Base-by-base conservation (phyloP, 331 rosid genomes). In the Rosa hybrid region DNA sequence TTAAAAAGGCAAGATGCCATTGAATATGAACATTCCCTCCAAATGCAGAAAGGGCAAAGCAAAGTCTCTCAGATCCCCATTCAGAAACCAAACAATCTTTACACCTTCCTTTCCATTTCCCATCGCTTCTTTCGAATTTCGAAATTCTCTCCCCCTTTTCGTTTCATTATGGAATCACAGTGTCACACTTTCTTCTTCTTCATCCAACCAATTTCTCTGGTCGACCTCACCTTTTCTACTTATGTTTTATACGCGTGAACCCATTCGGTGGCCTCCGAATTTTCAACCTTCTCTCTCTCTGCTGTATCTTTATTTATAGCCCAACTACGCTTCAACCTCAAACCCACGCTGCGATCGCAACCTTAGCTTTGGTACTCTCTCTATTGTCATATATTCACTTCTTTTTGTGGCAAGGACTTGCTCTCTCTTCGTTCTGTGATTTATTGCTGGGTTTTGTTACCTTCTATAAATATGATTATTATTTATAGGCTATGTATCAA, bases 241-340 rank as follows among this genome's bases (percentile, higher is more conserved):
- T 13, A 21, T 62, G 81, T 78, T 20, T 16, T 4, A 34, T 49
- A 27, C 42, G 79, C 48, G 38, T 53, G 80, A 82, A 83, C 81
- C 68, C 54, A 59, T 68, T 86, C 71, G 67, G 83, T 82, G 86
- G 80, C 71, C 68, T 16, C 17, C n/a, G 75, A 80, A 75, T 83
- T 62, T 83, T 70, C 78, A 4, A 7, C 49, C 54, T 80, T 49
- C 45, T 20, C 49, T 23, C 49, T 54, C 9, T 17, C 77, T 69
- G 20, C 54, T 63, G 12, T 83, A 75, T 69, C 57, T 10, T 11
- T 54, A 18, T 56, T 56, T 67, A 60, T 81, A 1, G 54, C 42
- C 59, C 45, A n/a, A n/a, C 45, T 13, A n/a, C n/a, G 7, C 25
- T 34, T 27, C 65, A 21, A 62, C 25, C 64, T 56, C 49, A 38